Base-by-base conservation (phyloP, 2,329 filamentous ascomycete species). In the Plenodomus biglobosus region DNA sequence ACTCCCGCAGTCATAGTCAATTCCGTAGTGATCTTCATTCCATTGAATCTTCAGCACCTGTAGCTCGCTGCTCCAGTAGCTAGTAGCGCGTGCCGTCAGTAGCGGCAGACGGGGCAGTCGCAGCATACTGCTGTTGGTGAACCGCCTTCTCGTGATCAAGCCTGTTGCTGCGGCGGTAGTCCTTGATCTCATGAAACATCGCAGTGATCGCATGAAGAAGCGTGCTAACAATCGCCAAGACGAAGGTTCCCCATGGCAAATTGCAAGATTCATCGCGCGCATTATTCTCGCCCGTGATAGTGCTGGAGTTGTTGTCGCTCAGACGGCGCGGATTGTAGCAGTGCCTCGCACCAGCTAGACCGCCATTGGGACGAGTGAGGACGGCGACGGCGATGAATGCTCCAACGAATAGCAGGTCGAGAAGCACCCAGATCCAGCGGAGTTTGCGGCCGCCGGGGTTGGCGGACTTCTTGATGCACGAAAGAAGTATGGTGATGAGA, bases 171-270 rank as follows among this genome's bases (percentile, higher is more conserved):
- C 44, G 53, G 36, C 40, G 54, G 32, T 62, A 56, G 20, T 68
- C 62, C 39, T 62, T 64, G 35, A 65, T 59, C 50, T 73, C 69
- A 48, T 76, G 71, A 63, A 75, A 76, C 1, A 68, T 56, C 24
- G 74, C 74, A 7, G 74, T 76, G 40, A 75, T 50, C 11, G 73
- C 70, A 49, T 77, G 74, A 5, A 77, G 66, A 16, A 76, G 16
- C 73, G 73, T 76, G 70, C 70, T 75, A 45, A 76, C 56, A 38
- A 77, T 76, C 7, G 74, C 74, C 48, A 76, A 44, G 8, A 75
- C 66, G 49, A 77, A 77, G 0, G 72, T 75, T 0, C 71, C 74
- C 74, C 72, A 75, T 1, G 73, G 73, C 27, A 77, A 46, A 36
- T 71, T 69, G 54, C 75, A 77, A 44, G 67, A 50, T 38, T 59